Conservation (phyloP, 176 grass and related monocot species). For the Elymus sibiricus region DNA sequence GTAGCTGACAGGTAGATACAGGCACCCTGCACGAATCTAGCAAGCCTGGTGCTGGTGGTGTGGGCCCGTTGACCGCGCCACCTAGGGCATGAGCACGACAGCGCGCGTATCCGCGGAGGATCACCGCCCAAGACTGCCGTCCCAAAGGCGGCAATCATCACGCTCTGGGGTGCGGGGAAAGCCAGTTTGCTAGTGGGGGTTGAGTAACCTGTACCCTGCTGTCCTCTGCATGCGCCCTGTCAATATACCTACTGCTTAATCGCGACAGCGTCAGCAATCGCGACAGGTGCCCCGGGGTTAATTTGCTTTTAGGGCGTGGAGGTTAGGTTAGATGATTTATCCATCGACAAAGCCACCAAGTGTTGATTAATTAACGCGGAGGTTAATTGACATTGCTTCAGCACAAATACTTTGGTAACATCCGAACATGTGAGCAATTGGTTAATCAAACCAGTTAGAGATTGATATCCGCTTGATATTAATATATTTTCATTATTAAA, state of each 20-base stretch:
- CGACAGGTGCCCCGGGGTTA: background rate
- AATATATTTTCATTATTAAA: no score
- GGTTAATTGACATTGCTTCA: background rate
- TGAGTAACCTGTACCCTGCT: slow-evolving; percentile 9
- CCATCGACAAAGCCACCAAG: background rate
- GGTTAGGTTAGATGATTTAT: background rate
- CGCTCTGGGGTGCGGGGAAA: slow-evolving; percentile 28
- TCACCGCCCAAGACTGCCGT: slow-evolving; percentile 29
- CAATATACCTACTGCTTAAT: background rate
- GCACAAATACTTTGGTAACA: background rate
- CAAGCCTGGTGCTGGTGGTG: background rate
- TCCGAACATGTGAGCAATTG: background rate
- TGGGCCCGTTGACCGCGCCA: slow-evolving; percentile 21
- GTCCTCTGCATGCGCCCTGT: background rate
- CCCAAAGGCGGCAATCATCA: slow-evolving; percentile 39
- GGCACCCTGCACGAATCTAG: background rate
- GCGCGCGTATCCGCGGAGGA: background rate
- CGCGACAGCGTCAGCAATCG: background rate
- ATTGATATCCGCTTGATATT: no score
- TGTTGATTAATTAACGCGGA: background rate
- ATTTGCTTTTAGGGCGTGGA: background rate
- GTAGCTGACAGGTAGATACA: no score
- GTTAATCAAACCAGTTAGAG: no score
- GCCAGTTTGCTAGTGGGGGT: slow-evolving; percentile 31
- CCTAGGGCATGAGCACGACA: background rate